Conservation (phyloP, 179 eudicot species). For the Nepenthes alata region DNA sequence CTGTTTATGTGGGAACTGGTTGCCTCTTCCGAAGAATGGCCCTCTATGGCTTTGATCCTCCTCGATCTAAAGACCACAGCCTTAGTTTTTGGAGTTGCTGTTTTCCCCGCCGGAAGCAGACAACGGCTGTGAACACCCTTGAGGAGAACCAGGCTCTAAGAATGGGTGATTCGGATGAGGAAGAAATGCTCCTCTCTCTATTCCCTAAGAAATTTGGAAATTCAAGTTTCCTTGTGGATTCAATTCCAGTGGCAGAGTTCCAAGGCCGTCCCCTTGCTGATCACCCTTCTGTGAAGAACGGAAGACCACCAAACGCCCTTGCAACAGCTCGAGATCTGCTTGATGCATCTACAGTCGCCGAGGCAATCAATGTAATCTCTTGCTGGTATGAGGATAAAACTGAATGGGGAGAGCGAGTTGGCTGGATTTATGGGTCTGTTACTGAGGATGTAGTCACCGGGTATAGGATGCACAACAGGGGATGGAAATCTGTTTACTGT, state of each 20-base stretch:
- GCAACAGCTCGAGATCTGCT: conserved; percentile 69
- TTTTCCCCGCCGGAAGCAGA: conserved; percentile 33
- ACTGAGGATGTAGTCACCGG: conserved; percentile 95
- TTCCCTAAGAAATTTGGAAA: conserved; percentile 78
- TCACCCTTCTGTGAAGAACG: conserved; percentile 82
- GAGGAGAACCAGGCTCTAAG: conserved; percentile 71
- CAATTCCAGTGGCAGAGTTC: conserved; percentile 80
- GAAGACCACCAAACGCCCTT: conserved; percentile 85
- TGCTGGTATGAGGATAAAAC: conserved; percentile 97
- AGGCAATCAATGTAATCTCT: conserved; percentile 73
- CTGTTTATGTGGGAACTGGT: conserved; percentile 87
- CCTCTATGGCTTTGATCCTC: conserved; percentile 85
- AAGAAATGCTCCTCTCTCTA: conserved; percentile 62
- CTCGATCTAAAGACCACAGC: conserved; percentile 64
- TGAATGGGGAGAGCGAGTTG: conserved; percentile 88
- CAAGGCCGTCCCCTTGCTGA: conserved; percentile 91
- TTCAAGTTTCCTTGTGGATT: conserved; percentile 58
- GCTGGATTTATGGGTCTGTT: conserved; percentile 93
- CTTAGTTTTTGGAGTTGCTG: conserved; percentile 58
- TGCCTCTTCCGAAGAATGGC: conserved; percentile 83
- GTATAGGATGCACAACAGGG: conserved; percentile 85
- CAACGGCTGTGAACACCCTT: conserved; percentile 12
- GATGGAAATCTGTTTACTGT: conserved; percentile 82
- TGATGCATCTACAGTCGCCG: conserved; percentile 82
- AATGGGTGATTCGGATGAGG: conserved; percentile 77